Percentiles rank a stretch among this genome's conserved stretches.
Evolutionary conservation across 805 yeast species (phyloP).

Genomic region (Ogataea nitratoaversa): DNA sequence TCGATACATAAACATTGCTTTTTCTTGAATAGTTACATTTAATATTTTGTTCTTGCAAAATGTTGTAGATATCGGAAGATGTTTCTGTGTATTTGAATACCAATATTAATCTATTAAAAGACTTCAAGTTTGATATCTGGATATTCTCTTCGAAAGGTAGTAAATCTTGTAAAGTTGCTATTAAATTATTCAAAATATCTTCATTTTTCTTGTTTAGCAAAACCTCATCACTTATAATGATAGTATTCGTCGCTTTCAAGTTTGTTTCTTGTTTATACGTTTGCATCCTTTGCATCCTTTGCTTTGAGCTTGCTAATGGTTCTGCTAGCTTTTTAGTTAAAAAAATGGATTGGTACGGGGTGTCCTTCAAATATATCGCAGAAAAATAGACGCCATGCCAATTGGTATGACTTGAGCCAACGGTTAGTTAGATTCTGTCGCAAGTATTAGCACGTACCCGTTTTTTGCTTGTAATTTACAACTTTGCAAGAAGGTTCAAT

Average conservation of each 20-base stretch:
- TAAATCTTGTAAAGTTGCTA: slow-evolving; percentile 14
- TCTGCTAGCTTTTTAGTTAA: no score
- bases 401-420: no score
- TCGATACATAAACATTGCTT: slow-evolving; percentile 13
- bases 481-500: no score
- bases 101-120: slow-evolving; percentile 24
- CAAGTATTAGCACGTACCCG: no score
- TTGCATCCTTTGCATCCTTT: no score
- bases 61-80: slow-evolving; percentile 12
- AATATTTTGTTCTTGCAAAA: slow-evolving; percentile 17
- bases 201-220: slow-evolving; percentile 15
- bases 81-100: slow-evolving; percentile 19
- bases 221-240: slow-evolving; percentile 25
- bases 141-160: slow-evolving; percentile 15
- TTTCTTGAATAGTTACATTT: slow-evolving; percentile 20
- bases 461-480: no score
- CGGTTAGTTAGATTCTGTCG: no score
- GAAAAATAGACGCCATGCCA: no score
- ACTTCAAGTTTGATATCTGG: slow-evolving; percentile 19
- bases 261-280: no score
- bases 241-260: slow-evolving; percentile 23
- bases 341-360: no score
- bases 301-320: no score
- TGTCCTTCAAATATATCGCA: no score
- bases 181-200: slow-evolving; percentile 17